These are phyloP conservation scores for Saccharomycopsis lassenensis DNA, from an alignment of 805 yeast species.

Conservation along the genomic window DNA sequence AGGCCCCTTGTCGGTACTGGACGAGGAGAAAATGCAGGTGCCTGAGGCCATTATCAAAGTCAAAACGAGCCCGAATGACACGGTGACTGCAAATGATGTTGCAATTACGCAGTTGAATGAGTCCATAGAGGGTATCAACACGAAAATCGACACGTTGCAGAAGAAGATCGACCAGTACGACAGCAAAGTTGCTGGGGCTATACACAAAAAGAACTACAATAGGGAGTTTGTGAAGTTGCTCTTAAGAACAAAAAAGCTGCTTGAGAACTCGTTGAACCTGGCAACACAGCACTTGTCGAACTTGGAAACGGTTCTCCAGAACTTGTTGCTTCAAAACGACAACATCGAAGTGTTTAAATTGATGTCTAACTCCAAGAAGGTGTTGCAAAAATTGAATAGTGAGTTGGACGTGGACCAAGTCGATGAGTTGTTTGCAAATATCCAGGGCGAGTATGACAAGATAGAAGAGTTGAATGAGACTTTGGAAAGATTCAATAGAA, in stretches of 20 bases:
- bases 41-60: constrained; percentile 12
- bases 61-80: constrained; percentile 1
- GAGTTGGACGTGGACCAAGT: constrained; percentile 11
- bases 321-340: constrained; percentile 10
- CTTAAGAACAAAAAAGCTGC: constrained; percentile 9
- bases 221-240: constrained; percentile 13
- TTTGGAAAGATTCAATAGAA: constrained; percentile 7
- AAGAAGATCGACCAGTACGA: constrained; percentile 7
- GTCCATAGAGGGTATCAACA: constrained; percentile 3
- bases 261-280: constrained; percentile 8
- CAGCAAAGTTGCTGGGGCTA: constrained; percentile 2
- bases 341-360: constrained; percentile 12
- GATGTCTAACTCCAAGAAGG: constrained; percentile 9
- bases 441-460: constrained; percentile 8
- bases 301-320: constrained; percentile 9
- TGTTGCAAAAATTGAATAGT: constrained; percentile 14
- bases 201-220: constrained; percentile 5
- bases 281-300: constrained; percentile 11
- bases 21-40: constrained; percentile 2
- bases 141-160: constrained; percentile 4
- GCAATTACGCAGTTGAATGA: constrained; percentile 11
- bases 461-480: constrained; percentile 12
- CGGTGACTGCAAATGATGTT: constrained; percentile 5
- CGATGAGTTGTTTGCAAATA: constrained; percentile 11
- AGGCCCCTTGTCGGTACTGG: not conserved